These are phyloP conservation scores for Penicillium nucicola DNA, from an alignment of 495 filamentous ascomycete species.

Conservation along the genomic window DNA sequence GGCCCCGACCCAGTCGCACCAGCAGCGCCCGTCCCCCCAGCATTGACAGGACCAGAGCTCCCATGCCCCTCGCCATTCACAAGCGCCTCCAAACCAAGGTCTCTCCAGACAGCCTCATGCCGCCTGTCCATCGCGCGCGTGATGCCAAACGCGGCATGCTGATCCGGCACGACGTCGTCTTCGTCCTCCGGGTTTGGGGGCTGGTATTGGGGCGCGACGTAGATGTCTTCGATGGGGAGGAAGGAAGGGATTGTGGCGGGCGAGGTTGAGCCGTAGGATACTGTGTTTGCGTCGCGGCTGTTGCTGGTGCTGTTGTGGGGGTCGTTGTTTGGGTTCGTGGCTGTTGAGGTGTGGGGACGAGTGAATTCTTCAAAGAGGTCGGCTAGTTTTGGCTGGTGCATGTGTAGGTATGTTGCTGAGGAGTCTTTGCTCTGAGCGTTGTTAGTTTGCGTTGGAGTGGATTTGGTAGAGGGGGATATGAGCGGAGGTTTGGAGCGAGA, in stretches of 20 bases:
- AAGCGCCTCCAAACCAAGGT: conserved; percentile 72
- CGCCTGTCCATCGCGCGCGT: conserved; percentile 66
- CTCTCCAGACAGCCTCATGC: conserved; percentile 78
- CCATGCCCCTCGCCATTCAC: conserved; percentile 45
- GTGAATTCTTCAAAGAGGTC: conserved; percentile 90
- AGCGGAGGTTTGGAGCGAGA: not conserved
- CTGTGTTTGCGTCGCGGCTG: conserved; percentile 18
- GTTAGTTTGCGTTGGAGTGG: conserved; percentile 10
- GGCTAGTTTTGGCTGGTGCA: conserved; percentile 72
- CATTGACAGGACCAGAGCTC: conserved; percentile 7
- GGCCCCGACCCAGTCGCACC: conserved; percentile 44
- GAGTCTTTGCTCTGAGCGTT: conserved; percentile 81
- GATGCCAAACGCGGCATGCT: conserved; percentile 97
- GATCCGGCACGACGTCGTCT: conserved; percentile 95
- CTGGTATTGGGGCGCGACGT: conserved; percentile 84
- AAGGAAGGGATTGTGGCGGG: conserved; percentile 40
- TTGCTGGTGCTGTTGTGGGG: conserved; percentile 8
- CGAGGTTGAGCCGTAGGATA: conserved; percentile 37
- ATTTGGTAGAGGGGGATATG: not conserved
- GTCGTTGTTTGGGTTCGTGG: conserved; percentile 21
- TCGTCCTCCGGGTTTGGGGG: conserved; percentile 96
- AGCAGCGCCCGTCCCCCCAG: conserved; percentile 6
- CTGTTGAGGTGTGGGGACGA: conserved; percentile 35
- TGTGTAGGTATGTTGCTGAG: conserved; percentile 82
- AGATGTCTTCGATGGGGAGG: conserved; percentile 66